Evolutionary conservation across 2,329 filamentous ascomycete species (phyloP), one percentile per base, ranked within the genome.

Genomic region (Microthyrium microscopicum): DNA sequence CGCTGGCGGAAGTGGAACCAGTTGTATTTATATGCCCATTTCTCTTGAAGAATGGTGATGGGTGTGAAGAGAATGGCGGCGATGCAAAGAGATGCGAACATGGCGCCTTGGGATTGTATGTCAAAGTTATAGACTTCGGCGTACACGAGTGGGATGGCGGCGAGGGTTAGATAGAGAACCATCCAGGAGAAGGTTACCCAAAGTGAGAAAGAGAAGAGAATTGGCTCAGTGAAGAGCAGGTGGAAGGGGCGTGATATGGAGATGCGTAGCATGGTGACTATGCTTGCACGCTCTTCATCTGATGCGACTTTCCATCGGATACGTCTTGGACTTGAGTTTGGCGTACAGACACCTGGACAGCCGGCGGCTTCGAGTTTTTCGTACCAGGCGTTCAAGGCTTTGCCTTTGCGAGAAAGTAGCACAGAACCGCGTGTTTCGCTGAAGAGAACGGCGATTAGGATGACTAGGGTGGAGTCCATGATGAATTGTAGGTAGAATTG

Each of bases 111-210:
- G 50, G 81, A 62, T 40, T 77, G 62, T 22, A 74, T 56, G 39
- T 63, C 66, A 58, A 91, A 87, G 42, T 60, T 56, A 49, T 87
- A 73, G 28, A 70, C 73, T 4, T 60, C 65, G 16, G 60, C 47
- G 53, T 89, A 91, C 17, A 92, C 73, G 4, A 89, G 65, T 0
- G 84, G 81, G 4, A 93, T 70, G 1, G 81, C 77, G 11, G 72
- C 71, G 44, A 93, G 87, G 9, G 78, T 82, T 13, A 93, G 61
- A 52, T 93, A 94, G 0, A 94, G 67, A 0, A 92, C 69, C 0
- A 78, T 83, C 85, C 85, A 94, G 15, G 76, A 76, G 52, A 94
- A 94, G 1, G 81, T 68, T 1, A 84, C 77, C 85, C 85, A 94
- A 1, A 92, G 62, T 1, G 77, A 83, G 58, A 94, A 94, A 59